Evolutionary conservation across 2,329 filamentous ascomycete genomes (phyloP), one percentile per base, ranked within the genome.

Genomic region (Epichloe coenophiala): DNA sequence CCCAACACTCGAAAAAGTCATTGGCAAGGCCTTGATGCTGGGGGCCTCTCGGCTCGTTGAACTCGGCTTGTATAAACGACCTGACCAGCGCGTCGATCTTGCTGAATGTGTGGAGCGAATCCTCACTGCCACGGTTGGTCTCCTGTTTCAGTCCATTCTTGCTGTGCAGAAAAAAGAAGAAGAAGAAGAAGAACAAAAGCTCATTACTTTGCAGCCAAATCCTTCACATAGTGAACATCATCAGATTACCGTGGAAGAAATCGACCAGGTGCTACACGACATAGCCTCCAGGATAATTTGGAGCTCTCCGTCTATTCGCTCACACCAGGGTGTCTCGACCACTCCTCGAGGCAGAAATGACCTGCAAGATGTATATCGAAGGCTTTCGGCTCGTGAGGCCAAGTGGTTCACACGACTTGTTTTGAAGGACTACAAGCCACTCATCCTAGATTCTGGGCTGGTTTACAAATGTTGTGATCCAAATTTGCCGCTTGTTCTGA

Each of bases 321-420:
- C 65, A 21, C 63, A 65, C 3, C 60, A 59, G 35, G 53, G 49
- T 36, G 59, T 35, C 53, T 56, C 21, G 33, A 31, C 31, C 7
- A 6, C 23, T 43, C 39, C 51, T 47, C 47, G 57, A 40, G 69
- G 58, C 59, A 76, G 60, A 64, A 65, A 68, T 4, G 63, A 73
- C 3, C 63, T 91, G 1, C 71, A 71, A 19, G 61, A 63, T 0
- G 61, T 90, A 1, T 86, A 85, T 58, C 69, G 67, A 33, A 75
- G 78, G 7, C 61, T 88, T 9, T 71, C 72, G 44, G 78, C 86
- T 3, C 71, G 72, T 42, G 86, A 95, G 61, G 84, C 83, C 4
- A 95, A 95, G 67, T 96, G 90, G 90, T 73, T 95, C 11, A 86
- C 86, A 0, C 77, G 90, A 3, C 70, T 96, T 33, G 72, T 95